Evolutionary conservation across 2,329 filamentous ascomycete genomes (phyloP).

Genomic region (Hypoxylon sp.): DNA sequence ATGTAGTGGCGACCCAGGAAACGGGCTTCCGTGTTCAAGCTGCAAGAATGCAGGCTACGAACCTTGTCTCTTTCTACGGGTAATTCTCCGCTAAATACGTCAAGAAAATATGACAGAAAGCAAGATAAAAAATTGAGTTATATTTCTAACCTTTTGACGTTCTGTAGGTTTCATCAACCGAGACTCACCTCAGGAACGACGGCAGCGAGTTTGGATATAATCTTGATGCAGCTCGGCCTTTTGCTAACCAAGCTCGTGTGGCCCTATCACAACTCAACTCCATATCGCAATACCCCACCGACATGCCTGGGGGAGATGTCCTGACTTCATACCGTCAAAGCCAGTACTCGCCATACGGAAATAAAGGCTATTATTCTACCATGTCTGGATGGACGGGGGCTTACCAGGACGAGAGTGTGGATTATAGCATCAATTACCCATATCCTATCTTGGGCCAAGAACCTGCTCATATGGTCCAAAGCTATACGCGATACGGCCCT

Average conservation of each 20-base stretch:
- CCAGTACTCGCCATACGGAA: conserved; percentile 53
- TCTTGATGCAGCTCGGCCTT: conserved; percentile 56
- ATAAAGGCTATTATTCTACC: conserved; percentile 55
- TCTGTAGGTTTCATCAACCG: conserved; percentile 58
- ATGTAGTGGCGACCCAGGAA: conserved; percentile 87
- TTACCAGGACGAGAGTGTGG: conserved; percentile 58
- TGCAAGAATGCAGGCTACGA: conserved; percentile 82
- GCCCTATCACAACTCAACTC: conserved; percentile 51
- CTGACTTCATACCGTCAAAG: conserved; percentile 55
- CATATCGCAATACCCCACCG: conserved; percentile 55
- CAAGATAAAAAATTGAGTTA: conserved; percentile 13
- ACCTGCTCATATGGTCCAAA: conserved; percentile 53
- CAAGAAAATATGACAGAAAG: conserved; percentile 15
- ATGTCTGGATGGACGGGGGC: conserved; percentile 56
- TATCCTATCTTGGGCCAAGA: conserved; percentile 58
- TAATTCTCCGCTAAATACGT: conserved; percentile 58
- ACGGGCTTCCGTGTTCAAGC: conserved; percentile 84
- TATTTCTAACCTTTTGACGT: conserved; percentile 39
- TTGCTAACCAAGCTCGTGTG: conserved; percentile 52
- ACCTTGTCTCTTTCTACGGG: conserved; percentile 85
- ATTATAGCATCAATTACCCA: conserved; percentile 56
- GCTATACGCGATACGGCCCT: conserved; percentile 52
- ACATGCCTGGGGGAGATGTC: conserved; percentile 55
- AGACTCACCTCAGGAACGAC: conserved; percentile 56
- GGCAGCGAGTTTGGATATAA: conserved; percentile 56